Conservation (phyloP, 495 filamentous ascomycete species). For the Cercophora samala region DNA sequence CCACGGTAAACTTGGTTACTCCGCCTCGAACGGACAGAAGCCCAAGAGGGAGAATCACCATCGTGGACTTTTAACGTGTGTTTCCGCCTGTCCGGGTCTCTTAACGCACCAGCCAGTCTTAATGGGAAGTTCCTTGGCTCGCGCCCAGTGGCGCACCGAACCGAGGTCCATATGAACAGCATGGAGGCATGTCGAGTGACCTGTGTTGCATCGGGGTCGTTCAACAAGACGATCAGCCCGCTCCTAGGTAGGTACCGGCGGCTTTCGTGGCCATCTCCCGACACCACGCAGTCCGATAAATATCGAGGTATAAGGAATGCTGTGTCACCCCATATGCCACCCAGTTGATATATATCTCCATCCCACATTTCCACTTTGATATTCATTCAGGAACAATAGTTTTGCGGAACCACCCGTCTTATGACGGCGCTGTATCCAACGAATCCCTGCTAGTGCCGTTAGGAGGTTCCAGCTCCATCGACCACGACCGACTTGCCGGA, state of each 20-base stretch:
- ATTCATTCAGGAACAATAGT: not conserved
- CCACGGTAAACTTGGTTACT: no score
- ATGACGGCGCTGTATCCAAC: not conserved
- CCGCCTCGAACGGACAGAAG: not conserved
- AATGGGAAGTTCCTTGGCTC: not conserved
- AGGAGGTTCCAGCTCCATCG: not conserved
- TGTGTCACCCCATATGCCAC: not conserved
- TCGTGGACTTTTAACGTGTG: not conserved
- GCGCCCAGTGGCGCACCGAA: constrained; percentile 1
- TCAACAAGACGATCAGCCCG: not conserved
- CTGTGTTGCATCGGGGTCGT: not conserved
- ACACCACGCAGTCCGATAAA: not conserved
- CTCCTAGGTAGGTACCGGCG: not conserved
- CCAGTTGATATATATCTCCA: not conserved
- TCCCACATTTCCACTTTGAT: not conserved
- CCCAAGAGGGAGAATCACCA: not conserved
- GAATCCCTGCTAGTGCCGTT: not conserved
- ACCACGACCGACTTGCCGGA: not conserved
- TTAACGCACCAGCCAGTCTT: not conserved
- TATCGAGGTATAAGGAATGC: not conserved
- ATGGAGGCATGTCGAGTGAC: not conserved
- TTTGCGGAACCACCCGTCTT: not conserved
- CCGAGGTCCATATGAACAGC: constrained; percentile 1
- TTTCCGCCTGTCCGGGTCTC: not conserved
- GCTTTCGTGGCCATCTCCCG: not conserved